Evolutionary conservation across 768 basidiomycete species (phyloP).

Genomic region (Agaricus blazei): DNA sequence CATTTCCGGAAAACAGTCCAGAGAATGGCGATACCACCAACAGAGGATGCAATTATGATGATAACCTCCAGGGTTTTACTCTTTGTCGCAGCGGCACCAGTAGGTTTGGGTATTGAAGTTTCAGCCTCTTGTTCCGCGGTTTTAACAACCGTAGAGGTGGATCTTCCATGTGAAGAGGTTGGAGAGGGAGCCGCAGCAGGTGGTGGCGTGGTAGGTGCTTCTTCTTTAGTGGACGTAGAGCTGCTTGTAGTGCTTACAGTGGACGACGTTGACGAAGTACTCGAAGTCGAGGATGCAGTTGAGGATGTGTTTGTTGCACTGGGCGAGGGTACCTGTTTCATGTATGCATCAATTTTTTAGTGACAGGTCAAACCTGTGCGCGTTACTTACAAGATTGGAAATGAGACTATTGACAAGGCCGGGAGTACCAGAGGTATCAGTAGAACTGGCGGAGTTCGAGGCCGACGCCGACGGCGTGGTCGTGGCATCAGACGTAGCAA

Average conservation of each 20-base stretch:
- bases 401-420: background rate
- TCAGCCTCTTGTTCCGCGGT: conserved; percentile 23
- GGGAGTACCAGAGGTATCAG: background rate
- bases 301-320: background rate
- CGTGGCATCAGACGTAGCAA: background rate
- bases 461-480: background rate
- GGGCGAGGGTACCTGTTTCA: background rate
- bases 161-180: conserved; percentile 16
- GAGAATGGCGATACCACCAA: conserved; percentile 65
- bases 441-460: background rate
- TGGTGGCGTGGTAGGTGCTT: conserved; percentile 7
- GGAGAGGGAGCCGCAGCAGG: conserved; percentile 15
- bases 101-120: conserved; percentile 22
- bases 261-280: conserved; percentile 2
- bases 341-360: background rate
- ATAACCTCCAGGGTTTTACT: conserved; percentile 53
- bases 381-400: background rate
- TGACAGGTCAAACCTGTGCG: background rate
- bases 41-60: conserved; percentile 61
- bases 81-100: conserved; percentile 25
- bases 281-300: conserved; percentile 15
- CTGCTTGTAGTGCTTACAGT: conserved; percentile 11
- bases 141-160: conserved; percentile 21
- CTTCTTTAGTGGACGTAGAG: conserved; percentile 9
- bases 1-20: conserved; percentile 94